Evolutionary conservation across 805 yeast genomes (phyloP).

Genomic region (Schizosaccharomyces japonicus): DNA sequence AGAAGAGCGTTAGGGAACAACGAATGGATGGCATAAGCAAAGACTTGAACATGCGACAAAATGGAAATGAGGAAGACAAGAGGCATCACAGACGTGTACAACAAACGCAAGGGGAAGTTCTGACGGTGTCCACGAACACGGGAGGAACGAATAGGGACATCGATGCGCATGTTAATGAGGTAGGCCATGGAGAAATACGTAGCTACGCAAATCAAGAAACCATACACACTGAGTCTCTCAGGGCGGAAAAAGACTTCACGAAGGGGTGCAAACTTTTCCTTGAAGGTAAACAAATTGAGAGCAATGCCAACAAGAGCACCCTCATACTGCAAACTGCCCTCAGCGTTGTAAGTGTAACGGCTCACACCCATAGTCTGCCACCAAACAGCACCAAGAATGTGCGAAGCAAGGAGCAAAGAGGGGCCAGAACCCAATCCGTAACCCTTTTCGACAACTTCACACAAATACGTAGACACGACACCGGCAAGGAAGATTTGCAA

Average conservation of each 20-base stretch:
- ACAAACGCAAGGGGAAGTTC: constrained; percentile 73
- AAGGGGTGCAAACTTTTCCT: constrained; percentile 72
- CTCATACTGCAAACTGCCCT: constrained; percentile 40
- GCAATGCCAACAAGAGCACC: constrained; percentile 84
- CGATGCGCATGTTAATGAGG: constrained; percentile 86
- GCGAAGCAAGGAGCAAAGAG: constrained; percentile 86
- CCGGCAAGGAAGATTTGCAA: constrained; percentile 91
- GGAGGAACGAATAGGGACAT: constrained; percentile 78
- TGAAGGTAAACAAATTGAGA: constrained; percentile 67
- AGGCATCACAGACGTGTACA: constrained; percentile 93
- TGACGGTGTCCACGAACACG: constrained; percentile 90
- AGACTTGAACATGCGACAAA: neutral
- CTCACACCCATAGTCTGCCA: constrained; percentile 95
- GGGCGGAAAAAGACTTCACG: constrained; percentile 86
- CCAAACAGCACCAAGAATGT: constrained; percentile 84
- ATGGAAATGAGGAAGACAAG: constrained; percentile 26
- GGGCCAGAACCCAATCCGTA: constrained; percentile 95
- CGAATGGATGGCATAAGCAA: neutral
- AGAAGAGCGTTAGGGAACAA: neutral
- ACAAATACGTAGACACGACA: constrained; percentile 66
- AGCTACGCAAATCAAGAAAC: constrained; percentile 54
- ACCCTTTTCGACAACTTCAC: constrained; percentile 89
- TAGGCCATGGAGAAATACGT: constrained; percentile 76
- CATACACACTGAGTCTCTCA: constrained; percentile 62
- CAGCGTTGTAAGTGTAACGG: constrained; percentile 33